Evolutionary conservation across 148 eudicot genomes (phyloP), one percentile per base, ranked within the genome.

Genomic region (Fallopia convolvulus): DNA sequence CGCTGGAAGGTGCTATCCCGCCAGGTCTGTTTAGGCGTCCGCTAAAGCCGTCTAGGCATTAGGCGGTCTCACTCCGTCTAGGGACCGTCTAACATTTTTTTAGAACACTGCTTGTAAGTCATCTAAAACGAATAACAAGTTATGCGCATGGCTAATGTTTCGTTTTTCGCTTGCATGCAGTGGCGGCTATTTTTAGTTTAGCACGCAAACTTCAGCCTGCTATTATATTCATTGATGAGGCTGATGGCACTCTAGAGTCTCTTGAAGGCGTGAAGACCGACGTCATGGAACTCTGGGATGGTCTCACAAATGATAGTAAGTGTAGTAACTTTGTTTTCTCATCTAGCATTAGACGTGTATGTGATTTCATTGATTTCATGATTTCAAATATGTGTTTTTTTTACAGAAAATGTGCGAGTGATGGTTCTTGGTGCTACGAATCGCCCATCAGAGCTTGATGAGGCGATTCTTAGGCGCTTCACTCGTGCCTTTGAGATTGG

Each of bases 381-480:
- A 18, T 5, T 55, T n/a, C 6, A 55, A 55, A 6, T n/a, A 4
- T 36, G 39, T 36, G 5, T 17, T 42, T 75, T 14, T 44, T 36
- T 32, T 75, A 39, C 33, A 91, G 99, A 91, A 71, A 85, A 91
- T 85, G 97, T 97, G 33, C 85, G 97, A 75, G 99, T 95, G 79
- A 95, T 92, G 97, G 99, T 95, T 72, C 97, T 95, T 80, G 97
- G 94, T 81, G 99, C 99, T 17, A 95, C 97, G 74, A 95, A 95
- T 81, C 97, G 99, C 33, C 99, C 99, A 66, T 90, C 94, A 50
- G 97, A 95, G 77, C 97, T 95, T 76, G 99, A 95, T 80, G 97
- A 95, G 82, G 99, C 99, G 49, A 92, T 95, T 79, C 94, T 95
- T 30, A 86, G 99, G 39, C 97, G 99, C 74, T 88, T 95, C 79